Evolutionary conservation across 306 rosid genomes (phyloP).

Genomic region (Urtica urens): DNA sequence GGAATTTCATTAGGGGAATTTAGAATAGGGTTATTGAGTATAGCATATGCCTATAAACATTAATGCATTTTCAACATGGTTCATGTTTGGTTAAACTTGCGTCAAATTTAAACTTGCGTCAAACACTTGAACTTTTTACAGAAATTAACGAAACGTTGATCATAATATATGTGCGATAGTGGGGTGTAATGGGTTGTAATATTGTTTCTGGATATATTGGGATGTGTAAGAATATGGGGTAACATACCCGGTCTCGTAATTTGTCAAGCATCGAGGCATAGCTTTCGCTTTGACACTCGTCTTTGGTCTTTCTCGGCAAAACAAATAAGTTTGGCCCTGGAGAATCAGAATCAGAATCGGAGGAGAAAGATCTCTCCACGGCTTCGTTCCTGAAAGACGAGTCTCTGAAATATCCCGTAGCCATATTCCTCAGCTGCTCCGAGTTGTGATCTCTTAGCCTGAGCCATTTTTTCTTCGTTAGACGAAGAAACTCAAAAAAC

Average conservation of each 20-base stretch:
- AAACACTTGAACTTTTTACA: no score
- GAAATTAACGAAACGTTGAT: no score
- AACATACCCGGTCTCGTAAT: slow-evolving; percentile 5
- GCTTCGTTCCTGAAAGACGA: slow-evolving; percentile 36
- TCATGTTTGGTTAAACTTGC: no score
- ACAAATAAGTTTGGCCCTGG: slow-evolving; percentile 23
- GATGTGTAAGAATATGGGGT: no score
- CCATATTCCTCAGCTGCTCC: slow-evolving; percentile 42
- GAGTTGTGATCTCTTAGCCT: slow-evolving; percentile 39
- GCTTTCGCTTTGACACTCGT: slow-evolving; percentile 58
- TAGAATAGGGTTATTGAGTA: no score
- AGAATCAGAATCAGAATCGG: slow-evolving; percentile 23
- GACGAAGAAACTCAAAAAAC: slow-evolving; percentile 13
- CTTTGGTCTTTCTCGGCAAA: slow-evolving; percentile 51
- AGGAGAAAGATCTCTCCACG: slow-evolving; percentile 18
- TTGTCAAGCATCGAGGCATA: slow-evolving; percentile 45
- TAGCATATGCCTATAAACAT: no score
- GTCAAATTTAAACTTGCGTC: no score
- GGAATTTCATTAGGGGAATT: no score
- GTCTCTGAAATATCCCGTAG: slow-evolving; percentile 32
- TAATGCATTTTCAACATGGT: no score
- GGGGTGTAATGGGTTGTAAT: no score
- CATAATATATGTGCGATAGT: no score
- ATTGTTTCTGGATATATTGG: not conserved
- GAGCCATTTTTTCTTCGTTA: slow-evolving; percentile 41